These are phyloP conservation scores for Scedosporium minutisporum DNA, from an alignment of 2,329 filamentous ascomycete species.

Conservation along the genomic window DNA sequence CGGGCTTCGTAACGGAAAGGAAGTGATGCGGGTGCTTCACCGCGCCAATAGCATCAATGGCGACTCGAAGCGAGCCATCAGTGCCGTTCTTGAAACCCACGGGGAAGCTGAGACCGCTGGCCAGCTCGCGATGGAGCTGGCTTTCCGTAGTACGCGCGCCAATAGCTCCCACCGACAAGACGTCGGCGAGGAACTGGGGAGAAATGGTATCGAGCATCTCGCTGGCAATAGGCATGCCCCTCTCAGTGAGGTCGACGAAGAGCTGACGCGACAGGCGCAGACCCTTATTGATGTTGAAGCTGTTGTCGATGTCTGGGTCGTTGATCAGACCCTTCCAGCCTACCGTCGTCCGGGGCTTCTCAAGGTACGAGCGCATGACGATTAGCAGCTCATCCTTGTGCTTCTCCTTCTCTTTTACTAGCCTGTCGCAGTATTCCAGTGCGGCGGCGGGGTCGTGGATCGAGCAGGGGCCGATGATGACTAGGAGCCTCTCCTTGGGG, in stretches of 20 bases:
- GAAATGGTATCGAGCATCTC: slow-evolving; percentile 99
- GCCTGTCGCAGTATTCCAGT: slow-evolving; percentile 74
- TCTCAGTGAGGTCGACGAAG: slow-evolving; percentile 78
- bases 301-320: slow-evolving; percentile 94
- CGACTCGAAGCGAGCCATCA: slow-evolving; percentile 80
- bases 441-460: slow-evolving; percentile 89
- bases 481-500: slow-evolving; percentile 66
- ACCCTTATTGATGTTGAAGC: slow-evolving; percentile 98
- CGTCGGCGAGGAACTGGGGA: slow-evolving; percentile 91
- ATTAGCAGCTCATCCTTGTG: slow-evolving; percentile 77
- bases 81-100: slow-evolving; percentile 99
- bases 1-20: slow-evolving; percentile 97
- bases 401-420: slow-evolving; percentile 69
- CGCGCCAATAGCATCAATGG: slow-evolving; percentile 90
- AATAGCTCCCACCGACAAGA: slow-evolving; percentile 91
- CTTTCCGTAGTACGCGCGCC: slow-evolving; percentile 94
- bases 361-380: slow-evolving; percentile 97
- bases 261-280: slow-evolving; percentile 84
- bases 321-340: slow-evolving; percentile 99
- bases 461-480: slow-evolving; percentile 91
- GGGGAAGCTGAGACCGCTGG: slow-evolving; percentile 89
- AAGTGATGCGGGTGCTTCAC: slow-evolving; percentile 87
- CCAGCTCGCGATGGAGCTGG: slow-evolving; percentile 91
- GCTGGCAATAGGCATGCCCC: slow-evolving; percentile 87
- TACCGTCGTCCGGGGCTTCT: slow-evolving; percentile 96